phyloP scores from a whole-genome alignment of 1,284 basidiomycete genomes.

The Boletus coffeatus region DNA sequence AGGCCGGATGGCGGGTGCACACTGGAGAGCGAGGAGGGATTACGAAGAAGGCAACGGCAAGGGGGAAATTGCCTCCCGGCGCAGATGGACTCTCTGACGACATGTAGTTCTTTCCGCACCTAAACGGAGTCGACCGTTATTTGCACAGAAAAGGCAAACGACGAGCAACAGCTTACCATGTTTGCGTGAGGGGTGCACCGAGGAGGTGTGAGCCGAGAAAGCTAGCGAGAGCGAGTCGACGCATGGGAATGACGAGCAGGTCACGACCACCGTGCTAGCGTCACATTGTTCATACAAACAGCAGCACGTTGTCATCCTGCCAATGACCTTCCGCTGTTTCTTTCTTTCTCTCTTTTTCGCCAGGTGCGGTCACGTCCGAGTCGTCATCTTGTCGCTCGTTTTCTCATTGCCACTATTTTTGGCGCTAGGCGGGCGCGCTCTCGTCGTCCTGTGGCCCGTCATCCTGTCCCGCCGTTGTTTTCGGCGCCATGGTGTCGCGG shows the following conservation, averaged over 20 bases:
- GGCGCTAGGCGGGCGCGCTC: no score
- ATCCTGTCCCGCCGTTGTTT: no score
- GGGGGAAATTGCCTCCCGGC: conserved; percentile 29
- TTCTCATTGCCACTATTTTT: no score
- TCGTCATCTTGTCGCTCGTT: no score
- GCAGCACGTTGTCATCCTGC: no score
- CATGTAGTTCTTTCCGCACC: conserved; percentile 30
- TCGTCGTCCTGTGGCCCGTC: no score
- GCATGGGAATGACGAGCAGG: conserved; percentile 10
- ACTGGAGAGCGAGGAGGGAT: conserved; percentile 28
- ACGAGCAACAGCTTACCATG: conserved; percentile 26
- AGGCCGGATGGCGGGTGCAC: conserved; percentile 29
- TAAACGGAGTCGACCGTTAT: conserved; percentile 1
- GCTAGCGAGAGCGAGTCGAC: conserved; percentile 8
- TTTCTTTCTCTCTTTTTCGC: no score
- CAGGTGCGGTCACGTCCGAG: no score
- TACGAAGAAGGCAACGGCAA: conserved; percentile 14
- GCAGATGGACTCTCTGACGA: conserved; percentile 10
- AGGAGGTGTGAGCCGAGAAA: conserved; percentile 19
- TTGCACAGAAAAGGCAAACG: background rate
- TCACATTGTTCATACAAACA: no score
- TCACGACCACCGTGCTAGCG: background rate
- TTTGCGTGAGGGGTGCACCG: conserved; percentile 25
- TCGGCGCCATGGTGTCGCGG: no score
- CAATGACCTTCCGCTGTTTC: no score